These are phyloP conservation scores for Fusarium buharicum DNA, from an alignment of 2,329 filamentous ascomycete species.

Conservation along the genomic window DNA sequence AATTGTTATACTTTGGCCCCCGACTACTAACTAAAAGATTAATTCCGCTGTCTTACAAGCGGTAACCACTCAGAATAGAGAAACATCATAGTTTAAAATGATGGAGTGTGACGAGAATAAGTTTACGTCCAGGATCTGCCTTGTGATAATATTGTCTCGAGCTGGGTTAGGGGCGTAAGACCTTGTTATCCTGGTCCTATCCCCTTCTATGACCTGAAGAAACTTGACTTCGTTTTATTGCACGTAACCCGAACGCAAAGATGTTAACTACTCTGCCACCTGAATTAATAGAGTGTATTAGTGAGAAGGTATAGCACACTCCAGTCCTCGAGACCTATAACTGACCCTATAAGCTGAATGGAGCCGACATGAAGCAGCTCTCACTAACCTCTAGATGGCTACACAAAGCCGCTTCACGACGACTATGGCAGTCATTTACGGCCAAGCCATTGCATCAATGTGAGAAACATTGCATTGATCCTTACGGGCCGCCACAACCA, in stretches of 20 bases:
- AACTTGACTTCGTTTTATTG: accelerated
- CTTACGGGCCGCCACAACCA: not conserved
- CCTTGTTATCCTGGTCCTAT: accelerated
- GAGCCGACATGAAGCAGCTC: not conserved
- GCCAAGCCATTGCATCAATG: accelerated
- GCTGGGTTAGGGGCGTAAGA: not conserved
- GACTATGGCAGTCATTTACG: not conserved
- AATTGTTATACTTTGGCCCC: no score
- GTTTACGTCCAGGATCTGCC: constrained; percentile 4
- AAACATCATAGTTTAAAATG: not conserved
- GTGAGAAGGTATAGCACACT: not conserved
- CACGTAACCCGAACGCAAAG: accelerated
- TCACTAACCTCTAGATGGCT: constrained; percentile 8
- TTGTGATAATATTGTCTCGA: no score
- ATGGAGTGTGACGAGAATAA: constrained; percentile 14
- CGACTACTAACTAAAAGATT: no score
- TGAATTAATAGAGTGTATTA: not conserved
- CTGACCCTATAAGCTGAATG: not conserved
- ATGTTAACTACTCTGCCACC: not conserved
- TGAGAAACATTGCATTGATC: not conserved
- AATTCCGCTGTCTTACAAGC: accelerated
- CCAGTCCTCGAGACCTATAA: accelerated
- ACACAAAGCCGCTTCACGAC: not conserved
- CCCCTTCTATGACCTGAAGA: accelerated
- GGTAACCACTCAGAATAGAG: not conserved